Evolutionary conservation across 352 stramenopile species (phyloP).

Genomic region (Plasmopara halstedii): DNA sequence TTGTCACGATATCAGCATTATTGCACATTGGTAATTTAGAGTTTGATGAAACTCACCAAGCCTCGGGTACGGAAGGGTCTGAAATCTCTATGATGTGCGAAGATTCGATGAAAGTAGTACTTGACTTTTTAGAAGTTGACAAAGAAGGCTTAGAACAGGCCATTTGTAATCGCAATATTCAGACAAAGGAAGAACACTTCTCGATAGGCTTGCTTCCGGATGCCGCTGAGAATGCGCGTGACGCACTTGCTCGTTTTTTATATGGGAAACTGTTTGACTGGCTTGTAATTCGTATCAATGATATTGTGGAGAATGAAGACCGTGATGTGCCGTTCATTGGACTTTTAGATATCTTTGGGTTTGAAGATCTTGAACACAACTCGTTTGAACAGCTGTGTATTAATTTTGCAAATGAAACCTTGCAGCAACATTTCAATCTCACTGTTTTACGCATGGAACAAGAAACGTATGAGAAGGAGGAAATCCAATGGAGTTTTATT

Average conservation of each 20-base stretch:
- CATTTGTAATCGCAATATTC: slow-evolving; percentile 89
- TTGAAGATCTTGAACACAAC: slow-evolving; percentile 85
- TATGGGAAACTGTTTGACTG: slow-evolving; percentile 94
- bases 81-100: slow-evolving; percentile 42
- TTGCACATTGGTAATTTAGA: slow-evolving; percentile 94
- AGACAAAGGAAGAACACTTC: slow-evolving; percentile 89
- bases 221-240: slow-evolving; percentile 83
- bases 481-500: slow-evolving; percentile 86
- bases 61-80: slow-evolving; percentile 60
- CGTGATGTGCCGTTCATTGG: slow-evolving; percentile 59
- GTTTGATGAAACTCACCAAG: slow-evolving; percentile 66
- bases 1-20: slow-evolving; percentile 85
- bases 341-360: slow-evolving; percentile 84
- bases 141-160: slow-evolving; percentile 80
- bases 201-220: slow-evolving; percentile 64
- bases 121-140: slow-evolving; percentile 86
- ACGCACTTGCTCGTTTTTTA: slow-evolving; percentile 91
- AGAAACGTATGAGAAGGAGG: slow-evolving; percentile 81
- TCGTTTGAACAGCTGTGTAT: slow-evolving; percentile 95
- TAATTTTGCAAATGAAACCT: slow-evolving; percentile 91
- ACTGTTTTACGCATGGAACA: slow-evolving; percentile 85
- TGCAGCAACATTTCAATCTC: slow-evolving; percentile 90
- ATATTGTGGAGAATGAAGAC: slow-evolving; percentile 60
- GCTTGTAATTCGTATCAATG: slow-evolving; percentile 84
- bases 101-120: slow-evolving; percentile 71